Base-by-base conservation (phyloP, 169 alveolate species). In the Cryptosporidium felis region DNA sequence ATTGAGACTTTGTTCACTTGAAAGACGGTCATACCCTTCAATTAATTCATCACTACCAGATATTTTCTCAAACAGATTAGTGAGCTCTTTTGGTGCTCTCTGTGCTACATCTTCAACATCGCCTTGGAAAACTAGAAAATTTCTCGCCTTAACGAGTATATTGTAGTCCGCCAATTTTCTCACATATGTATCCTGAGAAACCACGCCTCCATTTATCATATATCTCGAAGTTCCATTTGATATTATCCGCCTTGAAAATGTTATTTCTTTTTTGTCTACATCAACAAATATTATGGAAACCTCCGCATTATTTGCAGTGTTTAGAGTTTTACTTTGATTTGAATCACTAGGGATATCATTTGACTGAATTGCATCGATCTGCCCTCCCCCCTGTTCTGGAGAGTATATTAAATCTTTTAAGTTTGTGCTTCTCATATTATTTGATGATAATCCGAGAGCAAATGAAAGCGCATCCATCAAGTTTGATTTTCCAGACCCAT, bases 401-500 rank as follows among this genome's bases (percentile, higher is more conserved):
- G 91, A 92, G 65, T 93, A 91, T n/a, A 96, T 94, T 65, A 95
- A 89, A 56, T 94, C 97, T 89, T 90, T 93, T 82, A 94, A 82
- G 82, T 95, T 95, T 53, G 93, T 89, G 23, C 96, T 95, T 10
- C 97, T 80, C 85, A 95, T 88, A 47, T 91, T 91, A 56, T 92
- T 89, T 38, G 95, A 91, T 40, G 92, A 90, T 38, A 96, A 80
- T 16, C 98, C 96, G 36, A 97, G 90, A 16, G 90, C 95, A 26
- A 93, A 93, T 42, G 93, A 89, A 34, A 95, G 59, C 8, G 97
- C 97, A 79, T 95, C 98, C 65, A 94, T 88, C 23, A 95, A 82
- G 60, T 94, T 95, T 30, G 96, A 92, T 80, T 95, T 95, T 51
- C 96, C 97, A 28, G 94, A 92, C 28, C 97, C 97, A 90, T 94